Evolutionary conservation across 176 grass and related monocot species (phyloP).

Genomic region (Oropetium thomaeum): DNA sequence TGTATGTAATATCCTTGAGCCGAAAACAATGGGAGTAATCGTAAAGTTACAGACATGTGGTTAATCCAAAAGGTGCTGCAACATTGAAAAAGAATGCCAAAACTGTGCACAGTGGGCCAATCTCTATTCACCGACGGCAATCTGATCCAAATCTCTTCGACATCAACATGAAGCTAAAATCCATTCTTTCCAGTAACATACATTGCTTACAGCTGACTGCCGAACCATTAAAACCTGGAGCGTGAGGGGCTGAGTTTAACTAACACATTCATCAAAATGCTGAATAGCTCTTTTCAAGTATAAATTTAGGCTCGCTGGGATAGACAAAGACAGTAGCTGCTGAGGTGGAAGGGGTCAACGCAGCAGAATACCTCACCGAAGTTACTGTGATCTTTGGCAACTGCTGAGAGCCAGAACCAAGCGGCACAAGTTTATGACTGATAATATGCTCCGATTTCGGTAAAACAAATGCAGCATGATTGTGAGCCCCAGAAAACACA

Average conservation of each 20-base stretch:
- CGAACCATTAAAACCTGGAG: neutral
- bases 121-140: neutral
- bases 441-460: conserved; percentile 66
- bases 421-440: conserved; percentile 81
- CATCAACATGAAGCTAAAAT: neutral
- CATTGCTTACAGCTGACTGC: neutral
- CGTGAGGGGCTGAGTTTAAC: neutral
- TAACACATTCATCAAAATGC: conserved; percentile 28
- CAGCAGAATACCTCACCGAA: conserved; percentile 85
- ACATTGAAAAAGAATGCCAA: conserved; percentile 35
- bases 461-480: conserved; percentile 69
- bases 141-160: neutral
- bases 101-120: neutral
- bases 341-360: conserved; percentile 51
- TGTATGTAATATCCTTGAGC: conserved; percentile 17
- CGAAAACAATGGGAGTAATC: conserved; percentile 41
- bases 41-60: conserved; percentile 36
- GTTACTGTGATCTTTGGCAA: conserved; percentile 73
- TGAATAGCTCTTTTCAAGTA: conserved; percentile 36
- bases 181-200: neutral
- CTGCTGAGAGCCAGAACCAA: conserved; percentile 71
- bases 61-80: conserved; percentile 39
- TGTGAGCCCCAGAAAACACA: conserved; percentile 86
- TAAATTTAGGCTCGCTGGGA: conserved; percentile 77
- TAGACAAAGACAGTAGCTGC: conserved; percentile 78